Base-by-base conservation (phyloP, 495 filamentous ascomycete species). In the Xanthoparmelia taractica region DNA sequence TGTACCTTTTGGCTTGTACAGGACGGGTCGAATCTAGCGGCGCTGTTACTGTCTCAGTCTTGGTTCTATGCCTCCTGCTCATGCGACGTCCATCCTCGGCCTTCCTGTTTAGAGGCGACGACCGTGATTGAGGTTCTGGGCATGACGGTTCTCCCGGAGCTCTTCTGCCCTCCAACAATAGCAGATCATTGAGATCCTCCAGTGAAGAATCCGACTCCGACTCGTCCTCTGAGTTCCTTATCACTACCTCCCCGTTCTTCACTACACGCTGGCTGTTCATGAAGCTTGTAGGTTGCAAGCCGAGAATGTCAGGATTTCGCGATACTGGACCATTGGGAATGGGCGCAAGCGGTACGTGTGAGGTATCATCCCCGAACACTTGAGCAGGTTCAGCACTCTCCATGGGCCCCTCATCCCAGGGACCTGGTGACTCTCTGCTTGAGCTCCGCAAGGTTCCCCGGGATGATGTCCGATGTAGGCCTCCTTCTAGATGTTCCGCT, bases 191-290 rank as follows among this genome's bases (percentile, higher is more conserved):
- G 8, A 76, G 74, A 56, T 77, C 76, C 47, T 77, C 78, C 29
- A 83, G 69, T n/a, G 75, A 78, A n/a, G 65, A 69, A 60, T 85
- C 78, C 0, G 84, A 85, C 63, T 84, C 84, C 2, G 75, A 77
- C 13, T 90, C 88, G 59, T 85, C 85, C 68, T 92, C 89, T 0
- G 89, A 92, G 62, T 76, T 80, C 48, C 78, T 80, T 58, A 91
- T 86, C 36, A 88, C 81, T 17, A 82, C 65, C 63, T 81, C 75
- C 18, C 81, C 79, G 57, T 78, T 74, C 63, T 73, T 79, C 20
- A 80, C 60, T 27, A 80, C 67, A 36, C 79, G 78, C 64, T 80
- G 80, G 60, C 70, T 67, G 36, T 65, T 66, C 17, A 55, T 55
- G 20, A 67, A 43, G 7, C 50, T 25, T 18, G 58, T 50, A 33